Percentiles rank a stretch among this genome's conserved stretches.
Evolutionary conservation across 495 filamentous ascomycete genomes (phyloP).

Genomic region (Penicillium arizonense): DNA sequence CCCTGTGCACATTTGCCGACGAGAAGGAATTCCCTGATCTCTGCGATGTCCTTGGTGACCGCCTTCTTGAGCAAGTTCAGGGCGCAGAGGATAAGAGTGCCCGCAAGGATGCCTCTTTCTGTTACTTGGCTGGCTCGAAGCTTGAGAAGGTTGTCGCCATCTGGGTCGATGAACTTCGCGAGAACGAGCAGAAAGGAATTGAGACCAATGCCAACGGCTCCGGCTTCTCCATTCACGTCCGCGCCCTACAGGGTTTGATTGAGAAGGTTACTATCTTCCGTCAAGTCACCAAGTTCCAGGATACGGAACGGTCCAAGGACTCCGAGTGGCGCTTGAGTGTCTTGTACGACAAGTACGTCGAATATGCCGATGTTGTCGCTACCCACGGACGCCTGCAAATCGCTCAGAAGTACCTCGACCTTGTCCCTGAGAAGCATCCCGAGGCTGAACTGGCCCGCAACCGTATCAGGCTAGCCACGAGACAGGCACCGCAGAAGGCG

Average conservation of each 20-base stretch:
- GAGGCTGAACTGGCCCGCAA: conserved; percentile 86
- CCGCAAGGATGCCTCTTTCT: conserved; percentile 90
- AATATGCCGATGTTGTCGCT: conserved; percentile 94
- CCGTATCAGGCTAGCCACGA: conserved; percentile 81
- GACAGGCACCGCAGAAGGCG: conserved; percentile 54
- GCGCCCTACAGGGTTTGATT: conserved; percentile 85
- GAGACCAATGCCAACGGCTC: conserved; percentile 66
- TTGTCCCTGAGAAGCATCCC: conserved; percentile 81
- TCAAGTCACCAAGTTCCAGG: conserved; percentile 86
- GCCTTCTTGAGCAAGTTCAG: conserved; percentile 70
- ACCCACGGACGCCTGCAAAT: conserved; percentile 82
- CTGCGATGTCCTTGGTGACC: conserved; percentile 93
- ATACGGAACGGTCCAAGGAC: conserved; percentile 64
- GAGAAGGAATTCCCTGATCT: conserved; percentile 89
- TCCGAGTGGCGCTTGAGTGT: conserved; percentile 85
- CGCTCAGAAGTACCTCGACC: conserved; percentile 87
- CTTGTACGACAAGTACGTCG: conserved; percentile 92
- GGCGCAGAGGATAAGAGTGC: conserved; percentile 48
- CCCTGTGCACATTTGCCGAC: conserved; percentile 91
- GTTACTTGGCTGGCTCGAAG: conserved; percentile 92
- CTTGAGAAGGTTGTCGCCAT: conserved; percentile 94
- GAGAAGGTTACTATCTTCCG: conserved; percentile 99
- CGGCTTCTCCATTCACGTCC: conserved; percentile 88
- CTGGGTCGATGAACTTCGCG: conserved; percentile 86
- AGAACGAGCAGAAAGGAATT: conserved; percentile 72